Evolutionary conservation across 208 protist genomes (phyloP).

Genomic region (Trypanosoma scelopori): DNA sequence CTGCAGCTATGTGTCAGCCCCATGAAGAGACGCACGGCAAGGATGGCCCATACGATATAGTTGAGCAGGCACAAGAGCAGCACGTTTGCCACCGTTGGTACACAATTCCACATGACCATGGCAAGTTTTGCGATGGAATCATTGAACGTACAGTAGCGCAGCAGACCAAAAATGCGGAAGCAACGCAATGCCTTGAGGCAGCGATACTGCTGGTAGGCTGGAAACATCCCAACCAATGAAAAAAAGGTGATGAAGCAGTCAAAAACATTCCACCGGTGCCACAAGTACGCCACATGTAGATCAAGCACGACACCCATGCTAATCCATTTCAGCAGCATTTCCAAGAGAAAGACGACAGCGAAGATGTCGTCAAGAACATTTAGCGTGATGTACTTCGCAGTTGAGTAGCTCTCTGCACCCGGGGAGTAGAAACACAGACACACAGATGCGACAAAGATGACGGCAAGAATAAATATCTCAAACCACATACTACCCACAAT

Average conservation of each 20-base stretch:
- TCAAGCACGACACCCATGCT: conserved; percentile 84
- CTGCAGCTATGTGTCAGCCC: conserved; percentile 82
- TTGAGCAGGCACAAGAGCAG: conserved; percentile 87
- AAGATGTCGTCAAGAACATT: conserved; percentile 87
- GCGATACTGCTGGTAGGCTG: conserved; percentile 41
- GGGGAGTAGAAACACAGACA: conserved; percentile 76
- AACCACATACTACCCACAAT: conserved; percentile 69
- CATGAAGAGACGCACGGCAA: conserved; percentile 91
- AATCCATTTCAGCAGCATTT: conserved; percentile 91
- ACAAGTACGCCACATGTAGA: conserved; percentile 78
- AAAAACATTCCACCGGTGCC: conserved; percentile 88
- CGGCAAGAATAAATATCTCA: conserved; percentile 56
- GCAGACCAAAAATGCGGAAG: conserved; percentile 77
- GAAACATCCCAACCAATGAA: conserved; percentile 69
- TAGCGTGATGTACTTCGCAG: conserved; percentile 73
- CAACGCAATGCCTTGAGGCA: conserved; percentile 85
- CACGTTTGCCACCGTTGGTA: conserved; percentile 84
- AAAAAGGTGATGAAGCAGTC: conserved; percentile 89
- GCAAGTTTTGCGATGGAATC: conserved; percentile 63
- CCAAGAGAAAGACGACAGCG: conserved; percentile 73
- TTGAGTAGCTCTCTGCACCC: conserved; percentile 36
- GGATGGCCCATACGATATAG: conserved; percentile 92
- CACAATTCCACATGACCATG: conserved; percentile 66
- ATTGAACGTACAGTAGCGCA: conserved; percentile 64
- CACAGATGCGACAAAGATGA: conserved; percentile 75